Evolutionary conservation across 345 rosid species (phyloP).

Genomic region (Linum lewisii): DNA sequence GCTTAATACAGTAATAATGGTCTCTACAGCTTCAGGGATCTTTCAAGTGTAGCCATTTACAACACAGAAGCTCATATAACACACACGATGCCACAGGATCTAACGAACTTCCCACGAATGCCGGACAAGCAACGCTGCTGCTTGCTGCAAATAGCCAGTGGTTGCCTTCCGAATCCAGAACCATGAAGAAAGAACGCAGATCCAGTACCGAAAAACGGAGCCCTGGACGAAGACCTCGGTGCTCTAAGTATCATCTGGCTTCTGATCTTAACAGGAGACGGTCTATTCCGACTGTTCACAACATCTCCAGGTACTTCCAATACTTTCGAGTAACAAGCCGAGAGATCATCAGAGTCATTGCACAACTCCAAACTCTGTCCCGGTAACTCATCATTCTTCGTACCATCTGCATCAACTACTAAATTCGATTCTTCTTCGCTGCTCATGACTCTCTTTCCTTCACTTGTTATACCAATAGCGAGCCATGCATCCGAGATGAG

Average conservation of each 20-base stretch:
- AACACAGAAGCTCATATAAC: constrained; percentile 10
- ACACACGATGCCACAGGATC: constrained; percentile 17
- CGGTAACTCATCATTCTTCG: constrained; percentile 18
- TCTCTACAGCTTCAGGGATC: no score
- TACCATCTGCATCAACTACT: constrained; percentile 13
- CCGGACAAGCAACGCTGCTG: constrained; percentile 24
- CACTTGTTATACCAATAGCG: constrained; percentile 48
- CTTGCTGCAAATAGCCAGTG: constrained; percentile 28
- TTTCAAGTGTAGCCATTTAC: no score
- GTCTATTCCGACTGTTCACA: constrained; percentile 18
- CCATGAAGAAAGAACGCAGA: constrained; percentile 13
- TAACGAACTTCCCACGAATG: constrained; percentile 14
- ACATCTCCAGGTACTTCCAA: constrained; percentile 25
- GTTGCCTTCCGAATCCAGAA: constrained; percentile 21
- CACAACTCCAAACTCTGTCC: constrained; percentile 22
- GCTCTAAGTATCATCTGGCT: constrained; percentile 23
- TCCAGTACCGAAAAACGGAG: constrained; percentile 15
- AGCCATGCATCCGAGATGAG: constrained; percentile 77
- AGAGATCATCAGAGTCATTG: constrained; percentile 20
- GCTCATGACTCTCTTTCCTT: constrained; percentile 39
- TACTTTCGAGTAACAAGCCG: constrained; percentile 21
- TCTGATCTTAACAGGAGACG: constrained; percentile 19
- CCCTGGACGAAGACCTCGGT: constrained; percentile 15
- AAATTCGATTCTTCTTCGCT: constrained; percentile 9
- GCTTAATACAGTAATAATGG: no score